Percentiles rank a stretch among this genome's conserved stretches.
phyloP scores from a whole-genome alignment of 2,329 filamentous ascomycete genomes.

The Mycosphaerella sp. region DNA sequence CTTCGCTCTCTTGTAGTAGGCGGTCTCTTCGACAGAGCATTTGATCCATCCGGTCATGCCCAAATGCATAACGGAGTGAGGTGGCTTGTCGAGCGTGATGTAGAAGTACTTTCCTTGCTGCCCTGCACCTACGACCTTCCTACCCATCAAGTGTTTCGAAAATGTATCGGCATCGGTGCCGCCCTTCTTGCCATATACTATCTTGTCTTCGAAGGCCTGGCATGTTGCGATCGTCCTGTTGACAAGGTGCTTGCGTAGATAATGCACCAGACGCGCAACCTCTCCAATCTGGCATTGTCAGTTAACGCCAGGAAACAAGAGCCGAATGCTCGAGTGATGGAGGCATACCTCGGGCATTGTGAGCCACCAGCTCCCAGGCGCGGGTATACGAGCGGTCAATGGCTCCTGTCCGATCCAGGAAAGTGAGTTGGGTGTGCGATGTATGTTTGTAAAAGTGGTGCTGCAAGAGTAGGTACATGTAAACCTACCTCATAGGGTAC shows the following conservation, averaged over 20 bases:
- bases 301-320: background rate
- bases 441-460: no score
- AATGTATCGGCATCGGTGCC: constrained; percentile 74
- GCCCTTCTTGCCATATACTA: constrained; percentile 79
- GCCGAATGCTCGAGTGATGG: background rate
- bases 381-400: background rate
- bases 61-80: constrained; percentile 62
- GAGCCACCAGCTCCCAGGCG: background rate
- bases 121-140: constrained; percentile 63
- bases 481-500: no score
- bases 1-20: constrained; percentile 65
- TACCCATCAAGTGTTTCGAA: constrained; percentile 65
- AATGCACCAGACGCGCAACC: constrained; percentile 81
- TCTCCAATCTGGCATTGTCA: constrained; percentile 41
- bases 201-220: constrained; percentile 68
- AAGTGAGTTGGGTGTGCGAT: no score
- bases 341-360: constrained; percentile 20
- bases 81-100: constrained; percentile 68
- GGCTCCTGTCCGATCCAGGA: no score
- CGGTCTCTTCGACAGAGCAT: constrained; percentile 69
- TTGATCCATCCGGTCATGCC: constrained; percentile 73
- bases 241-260: constrained; percentile 73
- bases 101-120: constrained; percentile 94
- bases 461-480: no score
- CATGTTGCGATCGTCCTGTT: constrained; percentile 71